Conservation (phyloP, 371 early-diverging fungal genomes). For the Mucor lusitanicus region DNA sequence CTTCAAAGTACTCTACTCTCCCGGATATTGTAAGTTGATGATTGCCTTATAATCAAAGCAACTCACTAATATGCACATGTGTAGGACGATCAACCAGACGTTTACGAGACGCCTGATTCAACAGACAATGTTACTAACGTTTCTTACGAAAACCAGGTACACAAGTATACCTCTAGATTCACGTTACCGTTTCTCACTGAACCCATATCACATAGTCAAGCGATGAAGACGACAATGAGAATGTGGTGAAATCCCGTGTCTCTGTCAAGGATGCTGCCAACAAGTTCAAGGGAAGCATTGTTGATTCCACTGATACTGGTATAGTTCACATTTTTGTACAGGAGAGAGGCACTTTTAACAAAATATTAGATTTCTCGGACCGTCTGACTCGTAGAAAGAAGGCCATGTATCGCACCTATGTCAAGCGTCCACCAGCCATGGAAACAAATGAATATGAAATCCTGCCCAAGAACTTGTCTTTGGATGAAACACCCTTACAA, state of each 20-base stretch:
- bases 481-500: constrained; percentile 76
- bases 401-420: constrained; percentile 65
- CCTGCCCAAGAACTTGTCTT: constrained; percentile 53
- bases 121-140: constrained; percentile 43
- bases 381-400: constrained; percentile 64
- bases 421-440: constrained; percentile 57
- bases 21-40: constrained; percentile 64
- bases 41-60: not conserved
- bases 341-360: not conserved
- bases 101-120: constrained; percentile 83
- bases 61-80: not conserved
- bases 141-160: constrained; percentile 64
- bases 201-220: constrained; percentile 32
- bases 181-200: not conserved
- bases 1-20: constrained; percentile 69
- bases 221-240: constrained; percentile 60
- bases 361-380: constrained; percentile 62
- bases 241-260: constrained; percentile 55
- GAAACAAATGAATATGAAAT: constrained; percentile 69
- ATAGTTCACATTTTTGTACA: not conserved
- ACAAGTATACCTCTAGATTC: not conserved
- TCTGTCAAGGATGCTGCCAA: constrained; percentile 62
- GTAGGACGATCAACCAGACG: constrained; percentile 82
- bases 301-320: constrained; percentile 54
- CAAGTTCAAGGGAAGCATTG: constrained; percentile 54